A percentile compares a stretch with the other conserved stretches of the same genome.
Conservation (phyloP, 2,329 filamentous ascomycete genomes). For the Apiospora hydei region DNA sequence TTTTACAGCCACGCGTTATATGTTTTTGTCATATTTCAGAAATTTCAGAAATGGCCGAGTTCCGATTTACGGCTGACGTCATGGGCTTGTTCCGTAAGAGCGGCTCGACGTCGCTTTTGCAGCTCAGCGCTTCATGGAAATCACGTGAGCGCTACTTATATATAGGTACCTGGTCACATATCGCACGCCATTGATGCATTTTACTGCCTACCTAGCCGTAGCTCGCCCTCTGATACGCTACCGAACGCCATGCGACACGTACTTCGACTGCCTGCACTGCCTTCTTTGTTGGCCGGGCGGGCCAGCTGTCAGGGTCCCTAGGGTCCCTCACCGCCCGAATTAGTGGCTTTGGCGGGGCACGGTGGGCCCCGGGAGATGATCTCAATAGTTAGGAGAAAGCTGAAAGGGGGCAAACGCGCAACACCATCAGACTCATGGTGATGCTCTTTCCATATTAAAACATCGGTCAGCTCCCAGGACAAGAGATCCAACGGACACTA, state of each 20-base stretch:
- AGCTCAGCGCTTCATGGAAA: too few species aligned
- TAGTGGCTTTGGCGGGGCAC: background rate
- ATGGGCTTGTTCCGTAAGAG: background rate
- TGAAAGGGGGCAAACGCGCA: background rate
- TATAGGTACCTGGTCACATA: too few species aligned
- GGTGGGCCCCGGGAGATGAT: background rate
- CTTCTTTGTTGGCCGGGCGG: background rate
- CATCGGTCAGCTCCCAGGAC: background rate
- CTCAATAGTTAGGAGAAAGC: background rate
- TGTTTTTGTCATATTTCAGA: too few species aligned
- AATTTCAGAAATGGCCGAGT: background rate
- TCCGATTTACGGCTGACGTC: background rate
- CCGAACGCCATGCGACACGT: background rate
- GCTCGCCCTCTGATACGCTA: background rate
- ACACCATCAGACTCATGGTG: background rate
- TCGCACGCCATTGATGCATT: too few species aligned
- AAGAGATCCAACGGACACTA: background rate
- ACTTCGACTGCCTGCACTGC: background rate
- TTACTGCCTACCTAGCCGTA: too few species aligned
- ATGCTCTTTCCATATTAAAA: background rate
- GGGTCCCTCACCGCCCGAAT: background rate
- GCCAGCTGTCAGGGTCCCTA: background rate
- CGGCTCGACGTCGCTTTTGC: background rate
- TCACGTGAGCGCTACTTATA: too few species aligned
- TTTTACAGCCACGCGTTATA: too few species aligned